phyloP scores from a whole-genome alignment of 2,329 filamentous ascomycete genomes.

The Trichoderma breve region DNA sequence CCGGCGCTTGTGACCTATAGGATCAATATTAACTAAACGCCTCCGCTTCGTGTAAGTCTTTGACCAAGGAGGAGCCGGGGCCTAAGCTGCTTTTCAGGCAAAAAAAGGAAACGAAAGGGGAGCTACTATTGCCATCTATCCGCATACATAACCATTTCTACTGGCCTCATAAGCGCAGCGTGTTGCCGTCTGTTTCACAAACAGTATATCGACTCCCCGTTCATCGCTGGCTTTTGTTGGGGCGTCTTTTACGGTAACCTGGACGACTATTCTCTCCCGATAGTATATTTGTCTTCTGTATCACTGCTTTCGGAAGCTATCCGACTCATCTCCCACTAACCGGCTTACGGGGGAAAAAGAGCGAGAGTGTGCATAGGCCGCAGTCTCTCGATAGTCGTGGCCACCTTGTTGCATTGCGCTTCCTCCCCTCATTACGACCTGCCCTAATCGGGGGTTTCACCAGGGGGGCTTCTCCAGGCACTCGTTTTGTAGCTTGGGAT shows the following conservation, averaged over 20 bases:
- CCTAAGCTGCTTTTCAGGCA: neutral
- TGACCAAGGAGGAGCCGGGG: neutral
- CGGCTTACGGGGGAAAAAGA: neutral
- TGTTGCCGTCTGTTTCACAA: neutral
- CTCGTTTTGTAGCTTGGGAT: neutral
- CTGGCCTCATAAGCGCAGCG: neutral
- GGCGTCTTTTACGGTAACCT: neutral
- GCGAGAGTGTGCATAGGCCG: constrained; percentile 1
- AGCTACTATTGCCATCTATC: neutral
- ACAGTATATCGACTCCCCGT: neutral
- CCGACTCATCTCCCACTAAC: neutral
- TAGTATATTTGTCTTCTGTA: neutral
- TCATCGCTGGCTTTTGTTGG: neutral
- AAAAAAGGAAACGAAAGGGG: neutral
- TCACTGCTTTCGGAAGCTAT: neutral
- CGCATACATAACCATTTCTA: neutral
- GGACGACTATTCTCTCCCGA: neutral
- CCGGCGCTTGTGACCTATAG: constrained; percentile 8
- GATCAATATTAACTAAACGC: constrained; percentile 7
- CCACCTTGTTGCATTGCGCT: neutral
- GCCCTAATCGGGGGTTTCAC: constrained; percentile 9
- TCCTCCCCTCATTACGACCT: constrained; percentile 5
- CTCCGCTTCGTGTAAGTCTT: constrained; percentile 13
- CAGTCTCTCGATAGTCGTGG: neutral
- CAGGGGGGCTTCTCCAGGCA: neutral